A percentile compares a stretch with the other conserved stretches of the same genome.
Evolutionary conservation across 805 yeast species (phyloP).

Genomic region (Candida ovalis): DNA sequence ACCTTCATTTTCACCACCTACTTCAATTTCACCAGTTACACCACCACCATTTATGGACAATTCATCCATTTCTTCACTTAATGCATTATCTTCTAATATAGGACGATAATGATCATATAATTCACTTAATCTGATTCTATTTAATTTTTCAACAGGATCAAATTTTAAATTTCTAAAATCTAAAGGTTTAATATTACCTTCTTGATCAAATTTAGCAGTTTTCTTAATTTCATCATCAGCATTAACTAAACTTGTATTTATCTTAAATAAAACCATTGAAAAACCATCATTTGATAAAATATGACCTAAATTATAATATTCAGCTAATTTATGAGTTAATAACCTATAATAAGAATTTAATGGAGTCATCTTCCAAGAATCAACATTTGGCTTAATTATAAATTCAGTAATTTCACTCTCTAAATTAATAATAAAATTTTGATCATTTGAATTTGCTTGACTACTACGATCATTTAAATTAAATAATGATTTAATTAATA

Average conservation of each 20-base stretch:
- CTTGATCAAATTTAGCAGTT: conserved; percentile 29
- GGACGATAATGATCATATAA: conserved; percentile 20
- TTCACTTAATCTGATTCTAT: conserved; percentile 27
- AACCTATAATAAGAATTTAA: conserved; percentile 69
- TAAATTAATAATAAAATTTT: conserved; percentile 45
- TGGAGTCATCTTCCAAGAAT: conserved; percentile 44
- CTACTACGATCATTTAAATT: conserved; percentile 23
- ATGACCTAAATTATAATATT: conserved; percentile 61
- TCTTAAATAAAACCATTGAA: conserved; percentile 39
- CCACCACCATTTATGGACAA: conserved; percentile 6
- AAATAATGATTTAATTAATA: conserved; percentile 29
- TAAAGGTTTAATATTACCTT: conserved; percentile 32
- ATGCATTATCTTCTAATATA: not conserved
- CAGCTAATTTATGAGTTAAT: conserved; percentile 66
- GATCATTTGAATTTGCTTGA: conserved; percentile 31
- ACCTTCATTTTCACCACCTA: too few relatives aligned
- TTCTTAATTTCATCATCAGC: conserved; percentile 32
- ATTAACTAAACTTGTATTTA: conserved; percentile 34
- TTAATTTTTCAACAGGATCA: conserved; percentile 31
- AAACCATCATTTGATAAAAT: conserved; percentile 47
- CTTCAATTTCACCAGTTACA: conserved; percentile 11
- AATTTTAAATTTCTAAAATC: conserved; percentile 28
- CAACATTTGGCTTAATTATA: conserved; percentile 36
- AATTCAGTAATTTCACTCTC: conserved; percentile 47
- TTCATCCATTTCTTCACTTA: not conserved